These are phyloP conservation scores for Sarocladium kiliense DNA, from an alignment of 2,329 filamentous ascomycete species.

Conservation along the genomic window DNA sequence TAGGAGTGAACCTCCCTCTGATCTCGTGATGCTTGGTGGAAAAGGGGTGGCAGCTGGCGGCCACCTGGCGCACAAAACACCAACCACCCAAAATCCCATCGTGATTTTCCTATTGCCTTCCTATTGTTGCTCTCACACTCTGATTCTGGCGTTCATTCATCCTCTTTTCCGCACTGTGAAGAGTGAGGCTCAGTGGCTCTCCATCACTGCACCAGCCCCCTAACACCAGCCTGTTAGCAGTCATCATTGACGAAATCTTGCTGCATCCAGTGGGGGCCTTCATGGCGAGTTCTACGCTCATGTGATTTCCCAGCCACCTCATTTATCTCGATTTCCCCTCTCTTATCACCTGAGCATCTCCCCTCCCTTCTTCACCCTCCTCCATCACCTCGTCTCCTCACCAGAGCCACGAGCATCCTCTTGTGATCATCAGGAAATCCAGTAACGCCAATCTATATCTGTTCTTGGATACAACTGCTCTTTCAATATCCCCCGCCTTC, in stretches of 20 bases:
- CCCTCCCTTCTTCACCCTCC: too few species aligned
- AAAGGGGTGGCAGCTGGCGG: neutral
- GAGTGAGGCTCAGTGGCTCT: neutral
- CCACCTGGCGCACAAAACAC: conserved; percentile 4
- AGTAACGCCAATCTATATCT: too few species aligned
- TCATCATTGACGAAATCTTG: neutral
- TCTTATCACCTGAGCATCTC: too few species aligned
- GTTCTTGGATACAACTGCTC: conserved; percentile 1
- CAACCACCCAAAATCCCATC: neutral
- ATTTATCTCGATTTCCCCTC: too few species aligned
- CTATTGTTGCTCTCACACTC: neutral
- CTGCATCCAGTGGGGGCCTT: too few species aligned
- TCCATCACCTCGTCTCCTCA: too few species aligned
- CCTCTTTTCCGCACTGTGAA: neutral
- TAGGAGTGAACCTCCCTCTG: neutral
- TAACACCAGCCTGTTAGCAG: neutral
- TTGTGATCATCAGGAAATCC: too few species aligned
- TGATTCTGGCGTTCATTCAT: too few species aligned
- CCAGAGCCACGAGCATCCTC: too few species aligned
- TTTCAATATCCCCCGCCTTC: neutral
- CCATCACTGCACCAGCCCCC: neutral
- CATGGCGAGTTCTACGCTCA: too few species aligned
- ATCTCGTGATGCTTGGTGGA: neutral
- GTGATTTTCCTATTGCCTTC: neutral
- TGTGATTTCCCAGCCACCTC: too few species aligned